phyloP scores from a whole-genome alignment of 164 flowering plant species.

The Cinnamomum micranthum region DNA sequence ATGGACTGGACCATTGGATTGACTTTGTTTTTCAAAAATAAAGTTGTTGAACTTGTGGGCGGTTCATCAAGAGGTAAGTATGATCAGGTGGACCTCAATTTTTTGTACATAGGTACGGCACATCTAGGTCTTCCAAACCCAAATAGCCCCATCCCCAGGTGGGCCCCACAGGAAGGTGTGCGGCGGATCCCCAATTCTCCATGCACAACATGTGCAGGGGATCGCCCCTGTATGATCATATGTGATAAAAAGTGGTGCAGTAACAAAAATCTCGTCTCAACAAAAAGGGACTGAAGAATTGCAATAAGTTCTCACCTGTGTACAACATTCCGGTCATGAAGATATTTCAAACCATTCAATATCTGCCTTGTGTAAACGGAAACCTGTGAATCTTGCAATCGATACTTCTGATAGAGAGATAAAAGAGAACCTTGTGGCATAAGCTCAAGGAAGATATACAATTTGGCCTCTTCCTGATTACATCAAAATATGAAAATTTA shows the following conservation, averaged over 20 bases:
- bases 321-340: conserved; percentile 73
- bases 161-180: no score
- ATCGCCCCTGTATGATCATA: no score
- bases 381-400: conserved; percentile 70
- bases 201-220: no score
- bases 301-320: conserved; percentile 59
- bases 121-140: no score
- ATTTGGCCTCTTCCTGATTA: conserved; percentile 67
- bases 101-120: no score
- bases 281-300: neutral
- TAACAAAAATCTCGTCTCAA: neutral
- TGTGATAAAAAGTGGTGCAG: neutral
- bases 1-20: no score
- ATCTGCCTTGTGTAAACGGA: conserved; percentile 92
- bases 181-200: no score
- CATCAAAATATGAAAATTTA: neutral
- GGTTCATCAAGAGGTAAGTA: no score
- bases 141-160: no score
- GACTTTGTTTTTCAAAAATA: no score
- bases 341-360: conserved; percentile 82
- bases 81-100: no score
- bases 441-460: conserved; percentile 92
- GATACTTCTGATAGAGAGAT: conserved; percentile 58
- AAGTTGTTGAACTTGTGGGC: no score
- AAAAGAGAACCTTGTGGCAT: conserved; percentile 78